Evolutionary conservation across 805 yeast genomes (phyloP).

Genomic region (Lachancea meyersii): DNA sequence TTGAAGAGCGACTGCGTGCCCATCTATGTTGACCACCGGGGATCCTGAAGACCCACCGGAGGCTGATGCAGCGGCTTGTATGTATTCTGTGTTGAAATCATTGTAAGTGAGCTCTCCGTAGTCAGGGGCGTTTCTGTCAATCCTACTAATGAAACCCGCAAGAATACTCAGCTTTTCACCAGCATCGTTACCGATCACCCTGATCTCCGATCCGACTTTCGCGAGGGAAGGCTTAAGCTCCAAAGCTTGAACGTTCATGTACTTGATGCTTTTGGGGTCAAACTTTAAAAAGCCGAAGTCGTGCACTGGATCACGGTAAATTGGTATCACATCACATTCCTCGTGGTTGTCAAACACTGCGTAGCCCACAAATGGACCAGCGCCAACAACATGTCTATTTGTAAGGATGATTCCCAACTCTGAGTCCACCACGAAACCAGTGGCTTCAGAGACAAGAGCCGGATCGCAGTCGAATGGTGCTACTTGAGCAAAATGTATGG

Average conservation of each 20-base stretch:
- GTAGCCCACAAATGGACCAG: constrained; percentile 89
- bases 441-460: constrained; percentile 81
- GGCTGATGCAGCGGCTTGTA: constrained; percentile 94
- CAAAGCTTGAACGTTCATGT: constrained; percentile 64
- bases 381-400: constrained; percentile 91
- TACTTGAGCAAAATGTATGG: constrained; percentile 84
- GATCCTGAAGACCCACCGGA: constrained; percentile 96
- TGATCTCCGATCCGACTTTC: constrained; percentile 83
- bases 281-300: constrained; percentile 87
- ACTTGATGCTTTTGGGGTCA: constrained; percentile 63
- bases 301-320: constrained; percentile 90
- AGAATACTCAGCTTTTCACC: constrained; percentile 88
- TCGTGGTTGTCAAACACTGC: constrained; percentile 93
- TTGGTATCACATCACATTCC: constrained; percentile 78
- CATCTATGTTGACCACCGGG: constrained; percentile 88
- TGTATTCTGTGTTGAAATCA: constrained; percentile 90
- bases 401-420: constrained; percentile 77
- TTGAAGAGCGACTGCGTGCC: constrained; percentile 82
- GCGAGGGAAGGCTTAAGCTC: constrained; percentile 76
- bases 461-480: constrained; percentile 80
- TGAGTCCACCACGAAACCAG: constrained; percentile 90
- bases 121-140: constrained; percentile 92
- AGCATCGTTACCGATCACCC: constrained; percentile 95
- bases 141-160: constrained; percentile 70
- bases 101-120: constrained; percentile 83